phyloP scores from a whole-genome alignment of 2,329 filamentous ascomycete genomes.

The Cercospora berteroae region DNA sequence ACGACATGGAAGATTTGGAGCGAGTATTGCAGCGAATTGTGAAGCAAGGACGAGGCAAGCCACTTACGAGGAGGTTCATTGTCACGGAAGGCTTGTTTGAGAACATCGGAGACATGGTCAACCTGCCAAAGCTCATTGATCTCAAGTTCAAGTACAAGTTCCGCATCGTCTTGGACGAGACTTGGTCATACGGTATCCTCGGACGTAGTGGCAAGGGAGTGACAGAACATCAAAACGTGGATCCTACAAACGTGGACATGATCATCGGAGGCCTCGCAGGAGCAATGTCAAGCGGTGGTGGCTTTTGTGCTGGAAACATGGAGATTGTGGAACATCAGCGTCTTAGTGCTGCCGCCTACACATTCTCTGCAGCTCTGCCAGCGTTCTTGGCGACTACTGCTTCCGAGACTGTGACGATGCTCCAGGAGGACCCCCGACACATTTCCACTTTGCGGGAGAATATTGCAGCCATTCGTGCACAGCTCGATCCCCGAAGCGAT shows the following conservation, averaged over 20 bases:
- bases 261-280: constrained; percentile 90
- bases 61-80: constrained; percentile 87
- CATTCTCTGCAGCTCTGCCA: constrained; percentile 90
- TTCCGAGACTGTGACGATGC: constrained; percentile 80
- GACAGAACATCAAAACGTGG: constrained; percentile 95
- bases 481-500: constrained; percentile 89
- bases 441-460: constrained; percentile 78
- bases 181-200: constrained; percentile 93
- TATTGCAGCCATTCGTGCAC: constrained; percentile 77
- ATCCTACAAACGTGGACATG: constrained; percentile 92
- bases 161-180: constrained; percentile 94
- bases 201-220: constrained; percentile 87
- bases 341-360: constrained; percentile 87
- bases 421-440: constrained; percentile 84
- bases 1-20: constrained; percentile 92
- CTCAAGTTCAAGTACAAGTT: constrained; percentile 97
- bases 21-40: constrained; percentile 78
- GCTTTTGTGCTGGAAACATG: constrained; percentile 87
- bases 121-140: constrained; percentile 87
- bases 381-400: constrained; percentile 94
- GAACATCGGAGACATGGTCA: constrained; percentile 76
- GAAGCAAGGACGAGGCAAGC: constrained; percentile 84
- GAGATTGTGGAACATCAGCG: constrained; percentile 97
- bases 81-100: constrained; percentile 96
- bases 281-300: constrained; percentile 85